Base-by-base conservation (phyloP, 805 yeast species). In the Priceomyces melissophilus region DNA sequence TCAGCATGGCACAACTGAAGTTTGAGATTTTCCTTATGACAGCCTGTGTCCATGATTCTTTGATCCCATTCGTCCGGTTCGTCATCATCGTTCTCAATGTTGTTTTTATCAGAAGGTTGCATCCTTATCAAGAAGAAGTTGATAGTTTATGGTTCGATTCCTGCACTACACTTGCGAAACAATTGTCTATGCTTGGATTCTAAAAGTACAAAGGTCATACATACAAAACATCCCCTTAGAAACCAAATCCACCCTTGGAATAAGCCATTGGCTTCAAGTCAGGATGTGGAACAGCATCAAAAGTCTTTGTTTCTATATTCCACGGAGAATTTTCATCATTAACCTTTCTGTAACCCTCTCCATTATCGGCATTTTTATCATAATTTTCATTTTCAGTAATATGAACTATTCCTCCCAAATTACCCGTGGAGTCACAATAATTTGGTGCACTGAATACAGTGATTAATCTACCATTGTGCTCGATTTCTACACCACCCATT, bases 361-460 rank as follows among this genome's bases (percentile, higher is more conserved):
- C 72, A 38, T 67, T 57, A 41, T 67, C 74, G 39, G 71, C 62
- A 35, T 69, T 68, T 13, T 71, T 75, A 32, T 69, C 74, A 47
- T 77, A 71, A 9, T 58, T 58, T 6, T 63, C 54, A 42, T 71
- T 71, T 12, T 69, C 72, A 45, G 73, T 64, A 49, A 91, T 76
- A 55, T 89, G 85, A 45, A 93, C 83, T 41, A 85, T 84, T 8
- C 95, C 98, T 39, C 97, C 99, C 49, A 79, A 63, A 63, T 93
- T 93, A 10, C 95, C 96, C 41, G 87, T 89, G 11, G 83, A 70
- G 60, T 93, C 99, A 68, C 98, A 91, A 63, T 91, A 91, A 61
- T 93, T 91, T 28, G 99, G 99, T 0, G 99, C 99, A 62, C 95
- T 83, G 63, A 93, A 93, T n/a, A 93, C 96, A 0, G 99, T 93